Evolutionary conservation across 2,329 filamentous ascomycete genomes (phyloP), one percentile per base, ranked within the genome.

Genomic region (Lasiodiplodia sp.): DNA sequence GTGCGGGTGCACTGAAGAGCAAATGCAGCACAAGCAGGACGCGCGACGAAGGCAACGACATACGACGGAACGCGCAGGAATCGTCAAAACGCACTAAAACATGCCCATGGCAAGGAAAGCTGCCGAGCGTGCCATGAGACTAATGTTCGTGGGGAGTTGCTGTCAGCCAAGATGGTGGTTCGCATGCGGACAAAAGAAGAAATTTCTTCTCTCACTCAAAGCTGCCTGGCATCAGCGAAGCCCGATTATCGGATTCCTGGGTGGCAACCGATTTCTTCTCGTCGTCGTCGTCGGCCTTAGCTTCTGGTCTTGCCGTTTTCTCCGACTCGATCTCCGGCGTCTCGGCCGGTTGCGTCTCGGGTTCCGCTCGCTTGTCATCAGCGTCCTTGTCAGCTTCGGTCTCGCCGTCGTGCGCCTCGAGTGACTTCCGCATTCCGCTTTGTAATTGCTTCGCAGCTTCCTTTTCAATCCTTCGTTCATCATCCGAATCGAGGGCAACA

Each of bases 381-480:
- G n/a, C 31, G 7, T 68, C 56, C 47, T 68, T 51, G 66, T 62
- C 66, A 40, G 56, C 49, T 31, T 55, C 56, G 49, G 57, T 21
- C 37, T 40, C 31, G 25, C 18, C 25, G 3, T 63, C 51, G 23
- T 53, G 44, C 49, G 4, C 18, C 10, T 68, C 66, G 18, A 51
- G 67, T 34, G 52, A 65, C 23, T 62, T 55, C 18, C 60, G 38
- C 40, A 58, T 58, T 31, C 69, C 70, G 12, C 71, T 70, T 38
- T 78, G 73, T 3, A 80, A 74, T 67, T 81, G 78, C 49, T 71
- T 72, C 53, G 78, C 74, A n/a, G 75, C 78, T 68, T 78, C 70
- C n/a, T 72, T 68, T 62, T 79, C 78, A 25, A 77, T 75, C 28
- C 74, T 73, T 70, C 77, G 74, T 71, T 79, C 78, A 23, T 79